These are phyloP conservation scores for Hibiscus mutabilis DNA, from an alignment of 345 rosid species.

Conservation along the genomic window DNA sequence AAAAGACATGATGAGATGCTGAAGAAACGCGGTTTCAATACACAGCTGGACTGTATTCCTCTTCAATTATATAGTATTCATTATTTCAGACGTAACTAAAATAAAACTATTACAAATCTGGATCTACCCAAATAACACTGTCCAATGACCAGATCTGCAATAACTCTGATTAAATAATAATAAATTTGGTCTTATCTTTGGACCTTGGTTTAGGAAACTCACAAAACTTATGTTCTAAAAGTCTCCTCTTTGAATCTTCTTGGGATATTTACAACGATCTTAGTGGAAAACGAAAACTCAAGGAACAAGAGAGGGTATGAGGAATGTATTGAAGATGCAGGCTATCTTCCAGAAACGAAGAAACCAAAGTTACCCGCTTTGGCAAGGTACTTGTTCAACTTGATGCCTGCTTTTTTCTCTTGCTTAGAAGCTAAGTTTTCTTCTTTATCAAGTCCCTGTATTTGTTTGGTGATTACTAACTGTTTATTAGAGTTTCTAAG, in stretches of 20 bases:
- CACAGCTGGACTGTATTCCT: constrained; percentile 22
- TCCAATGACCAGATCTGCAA: constrained; percentile 11
- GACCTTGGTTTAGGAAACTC: constrained; percentile 8
- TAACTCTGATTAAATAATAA: neutral
- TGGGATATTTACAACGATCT: constrained; percentile 17
- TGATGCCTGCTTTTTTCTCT: neutral
- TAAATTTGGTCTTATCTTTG: neutral
- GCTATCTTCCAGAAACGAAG: constrained; percentile 48
- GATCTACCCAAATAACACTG: constrained; percentile 13
- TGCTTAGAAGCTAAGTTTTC: neutral
- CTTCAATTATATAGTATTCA: constrained; percentile 1
- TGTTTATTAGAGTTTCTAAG: neutral
- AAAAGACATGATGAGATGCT: neutral
- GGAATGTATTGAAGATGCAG: constrained; percentile 42
- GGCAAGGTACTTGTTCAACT: constrained; percentile 49
- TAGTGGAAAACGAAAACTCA: constrained; percentile 70
- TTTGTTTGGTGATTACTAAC: neutral
- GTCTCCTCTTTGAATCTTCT: constrained; percentile 34
- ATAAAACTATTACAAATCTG: constrained; percentile 1
- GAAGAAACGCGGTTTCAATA: constrained; percentile 28
- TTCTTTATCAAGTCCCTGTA: neutral
- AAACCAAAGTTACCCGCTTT: constrained; percentile 74
- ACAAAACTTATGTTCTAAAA: constrained; percentile 6
- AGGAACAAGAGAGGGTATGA: constrained; percentile 57
- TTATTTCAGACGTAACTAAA: neutral